A percentile compares a stretch with the other conserved stretches of the same genome.
Conservation (phyloP, 2,329 filamentous ascomycete species). For the Botrytis deweyae region DNA sequence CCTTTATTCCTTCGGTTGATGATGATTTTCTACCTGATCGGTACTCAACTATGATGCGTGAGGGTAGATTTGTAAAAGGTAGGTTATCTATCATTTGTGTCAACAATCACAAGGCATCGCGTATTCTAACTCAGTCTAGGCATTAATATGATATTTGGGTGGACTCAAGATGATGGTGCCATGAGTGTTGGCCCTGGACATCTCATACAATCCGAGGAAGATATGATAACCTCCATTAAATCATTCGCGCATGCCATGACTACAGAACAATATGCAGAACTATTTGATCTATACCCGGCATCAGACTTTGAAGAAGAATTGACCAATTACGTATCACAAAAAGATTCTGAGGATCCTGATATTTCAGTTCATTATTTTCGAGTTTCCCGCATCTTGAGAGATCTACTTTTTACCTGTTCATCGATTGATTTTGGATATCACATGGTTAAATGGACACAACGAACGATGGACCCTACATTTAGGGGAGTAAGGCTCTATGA, state of each 20-base stretch:
- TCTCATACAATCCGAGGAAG: background rate
- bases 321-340: background rate
- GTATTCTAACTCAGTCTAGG: background rate
- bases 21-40: slow-evolving; percentile 14
- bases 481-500: background rate
- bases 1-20: slow-evolving; percentile 18
- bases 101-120: background rate
- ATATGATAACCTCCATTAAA: background rate
- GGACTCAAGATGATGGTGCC: slow-evolving; percentile 21
- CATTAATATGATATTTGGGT: slow-evolving; percentile 13
- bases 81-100: background rate
- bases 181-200: slow-evolving; percentile 5
- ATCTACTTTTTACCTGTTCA: slow-evolving; percentile 12
- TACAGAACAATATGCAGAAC: background rate
- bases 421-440: slow-evolving; percentile 12
- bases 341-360: background rate
- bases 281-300: slow-evolving; percentile 3
- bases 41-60: background rate
- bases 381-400: background rate
- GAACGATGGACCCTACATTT: background rate
- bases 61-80: slow-evolving; percentile 13
- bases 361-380: slow-evolving; percentile 15
- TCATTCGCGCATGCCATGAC: background rate
- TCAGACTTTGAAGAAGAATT: slow-evolving; percentile 12
- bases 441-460: slow-evolving; percentile 13